Evolutionary conservation across 306 rosid species (phyloP), one percentile per base, ranked within the genome.

Genomic region (Ormosia emarginata): DNA sequence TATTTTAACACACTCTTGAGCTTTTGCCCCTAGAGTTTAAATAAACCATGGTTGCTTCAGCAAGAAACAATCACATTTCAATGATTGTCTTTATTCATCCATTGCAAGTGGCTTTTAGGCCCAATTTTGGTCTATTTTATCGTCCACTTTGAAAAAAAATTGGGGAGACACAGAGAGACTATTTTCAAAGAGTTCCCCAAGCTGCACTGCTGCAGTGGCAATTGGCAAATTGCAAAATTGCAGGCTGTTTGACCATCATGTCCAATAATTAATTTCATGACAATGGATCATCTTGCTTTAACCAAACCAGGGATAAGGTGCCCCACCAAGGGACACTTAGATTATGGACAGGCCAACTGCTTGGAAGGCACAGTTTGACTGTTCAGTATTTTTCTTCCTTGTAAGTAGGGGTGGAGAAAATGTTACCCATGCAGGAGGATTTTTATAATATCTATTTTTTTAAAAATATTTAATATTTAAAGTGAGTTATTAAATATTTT

Each of bases 241-340:
- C 70, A 74, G 37, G 74, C 40, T 10, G 44, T 57, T 75, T 85
- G 74, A 75, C 59, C 59, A 85, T 80, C 71, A 76, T 69, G 33
- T 53, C 75, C 71, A 76, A 81, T 49, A 62, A 75, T 80, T 53
- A 80, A 80, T 69, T 75, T 64, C 29, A 50, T 70, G 82, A 75
- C 36, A 62, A 80, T 41, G 58, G 71, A 53, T 69, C 65, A 67
- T 67, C 66, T 44, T 66, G 39, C 50, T 4, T 57, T 39, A 77
- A 71, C 32, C 47, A 34, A 79, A 33, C 50, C 6, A 36, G 43
- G 61, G 39, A 46, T 73, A 73, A 67, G 84, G 68, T 74, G 55
- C 62, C 77, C 84, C 67, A 67, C 81, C 77, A 18, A 37, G 55
- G 34, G 36, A 58, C 87, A 58, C 7, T 36, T 67, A 37, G 18